A percentile compares a stretch with the other conserved stretches of the same genome.
These are phyloP conservation scores for Wickerhamiella musiphila DNA, from an alignment of 805 yeast genomes.

Conservation along the genomic window DNA sequence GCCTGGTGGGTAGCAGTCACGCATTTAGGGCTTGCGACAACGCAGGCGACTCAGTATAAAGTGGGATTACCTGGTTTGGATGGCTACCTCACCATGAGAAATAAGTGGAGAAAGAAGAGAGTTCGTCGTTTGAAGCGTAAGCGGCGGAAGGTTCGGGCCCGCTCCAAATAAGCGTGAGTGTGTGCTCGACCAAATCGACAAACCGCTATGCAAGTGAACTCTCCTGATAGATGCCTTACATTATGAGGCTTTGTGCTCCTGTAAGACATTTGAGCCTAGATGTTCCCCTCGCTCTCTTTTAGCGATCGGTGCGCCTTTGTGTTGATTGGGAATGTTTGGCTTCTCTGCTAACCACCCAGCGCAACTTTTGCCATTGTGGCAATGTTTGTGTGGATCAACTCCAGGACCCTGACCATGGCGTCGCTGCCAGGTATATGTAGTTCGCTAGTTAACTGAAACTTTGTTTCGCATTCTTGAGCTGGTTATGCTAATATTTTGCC, in stretches of 20 bases:
- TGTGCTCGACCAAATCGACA: too few species aligned
- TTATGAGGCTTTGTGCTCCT: too few species aligned
- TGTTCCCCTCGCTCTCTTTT: too few species aligned
- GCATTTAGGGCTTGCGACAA: not conserved
- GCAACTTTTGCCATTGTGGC: not conserved
- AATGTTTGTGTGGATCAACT: too few species aligned
- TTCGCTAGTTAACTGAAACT: too few species aligned
- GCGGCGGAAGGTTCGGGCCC: conserved; percentile 99
- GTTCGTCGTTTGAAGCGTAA: conserved; percentile 99
- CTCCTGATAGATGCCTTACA: not conserved
- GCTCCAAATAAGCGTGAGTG: conserved; percentile 42
- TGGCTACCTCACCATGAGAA: conserved; percentile 22
- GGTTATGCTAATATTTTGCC: too few species aligned
- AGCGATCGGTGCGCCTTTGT: too few species aligned
- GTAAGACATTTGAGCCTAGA: too few species aligned
- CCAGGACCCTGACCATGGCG: too few species aligned
- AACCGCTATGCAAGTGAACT: not conserved
- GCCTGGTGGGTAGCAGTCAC: conserved; percentile 1
- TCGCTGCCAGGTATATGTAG: too few species aligned
- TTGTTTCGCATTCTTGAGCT: too few species aligned
- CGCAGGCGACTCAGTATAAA: conserved; percentile 1
- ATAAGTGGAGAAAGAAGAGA: conserved; percentile 99
- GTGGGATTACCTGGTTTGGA: not conserved
- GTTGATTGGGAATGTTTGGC: too few species aligned
- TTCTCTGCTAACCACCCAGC: not conserved